Conservation (phyloP, 2,329 filamentous ascomycete species). For the Neopestalotiopsis sp. region DNA sequence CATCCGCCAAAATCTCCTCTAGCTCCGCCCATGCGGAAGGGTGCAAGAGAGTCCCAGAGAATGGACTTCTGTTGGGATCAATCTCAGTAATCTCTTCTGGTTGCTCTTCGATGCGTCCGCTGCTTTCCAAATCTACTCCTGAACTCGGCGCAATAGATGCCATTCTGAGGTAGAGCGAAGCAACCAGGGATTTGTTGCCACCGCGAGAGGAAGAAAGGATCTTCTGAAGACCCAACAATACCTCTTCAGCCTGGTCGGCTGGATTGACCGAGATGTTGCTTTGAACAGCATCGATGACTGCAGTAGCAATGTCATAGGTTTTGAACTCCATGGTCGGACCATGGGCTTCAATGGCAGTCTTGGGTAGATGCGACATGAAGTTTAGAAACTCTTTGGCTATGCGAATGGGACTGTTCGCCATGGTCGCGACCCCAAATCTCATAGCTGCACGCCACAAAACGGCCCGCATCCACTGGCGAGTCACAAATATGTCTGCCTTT, state of each 20-base stretch:
- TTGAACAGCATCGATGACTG: slow-evolving; percentile 45
- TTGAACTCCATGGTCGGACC: slow-evolving; percentile 54
- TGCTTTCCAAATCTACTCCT: not conserved
- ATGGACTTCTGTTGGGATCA: not conserved
- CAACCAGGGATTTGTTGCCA: slow-evolving; percentile 45
- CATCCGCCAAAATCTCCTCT: slow-evolving; percentile 17
- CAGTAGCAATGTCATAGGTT: slow-evolving; percentile 51
- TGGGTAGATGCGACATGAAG: slow-evolving; percentile 47
- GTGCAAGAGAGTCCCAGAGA: slow-evolving; percentile 3
- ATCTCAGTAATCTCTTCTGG: not conserved
- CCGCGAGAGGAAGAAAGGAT: slow-evolving; percentile 47
- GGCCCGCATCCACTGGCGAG: slow-evolving; percentile 55
- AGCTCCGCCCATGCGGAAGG: slow-evolving; percentile 22
- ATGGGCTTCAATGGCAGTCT: slow-evolving; percentile 52
- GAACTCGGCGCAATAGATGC: slow-evolving; percentile 13
- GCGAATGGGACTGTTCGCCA: slow-evolving; percentile 42
- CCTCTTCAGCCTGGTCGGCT: slow-evolving; percentile 36
- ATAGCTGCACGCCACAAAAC: slow-evolving; percentile 50
- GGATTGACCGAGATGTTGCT: slow-evolving; percentile 26
- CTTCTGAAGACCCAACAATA: slow-evolving; percentile 43
- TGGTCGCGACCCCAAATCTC: slow-evolving; percentile 31
- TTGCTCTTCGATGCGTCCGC: slow-evolving; percentile 16
- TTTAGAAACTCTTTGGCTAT: slow-evolving; percentile 52
- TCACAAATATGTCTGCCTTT: slow-evolving; percentile 53
- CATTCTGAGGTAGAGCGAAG: slow-evolving; percentile 24